Evolutionary conservation across 164 flowering plant genomes (phyloP).

Genomic region (Chimonanthus salicifolius): DNA sequence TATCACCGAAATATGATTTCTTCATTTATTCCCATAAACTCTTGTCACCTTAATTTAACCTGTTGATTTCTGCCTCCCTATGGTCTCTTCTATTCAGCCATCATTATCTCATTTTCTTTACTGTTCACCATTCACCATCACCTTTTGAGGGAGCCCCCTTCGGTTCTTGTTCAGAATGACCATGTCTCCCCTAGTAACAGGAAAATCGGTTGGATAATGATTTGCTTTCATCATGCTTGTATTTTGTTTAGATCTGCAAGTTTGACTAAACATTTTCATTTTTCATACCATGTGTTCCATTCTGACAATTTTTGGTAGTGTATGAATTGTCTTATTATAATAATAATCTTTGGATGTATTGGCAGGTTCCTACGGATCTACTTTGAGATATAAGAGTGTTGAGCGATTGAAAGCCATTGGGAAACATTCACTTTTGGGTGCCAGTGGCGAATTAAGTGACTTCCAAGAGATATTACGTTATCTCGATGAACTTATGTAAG

Average conservation of each 20-base stretch:
- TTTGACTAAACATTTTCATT: background rate
- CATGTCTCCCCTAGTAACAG: background rate
- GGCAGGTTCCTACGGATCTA: constrained; percentile 93
- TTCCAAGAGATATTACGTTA: constrained; percentile 82
- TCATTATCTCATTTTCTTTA: too few relatives aligned
- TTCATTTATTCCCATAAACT: too few relatives aligned
- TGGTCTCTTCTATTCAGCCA: background rate
- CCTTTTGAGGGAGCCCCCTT: background rate
- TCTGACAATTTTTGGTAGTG: background rate
- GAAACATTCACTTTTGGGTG: constrained; percentile 88
- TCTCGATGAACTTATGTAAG: constrained; percentile 93
- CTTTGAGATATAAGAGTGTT: constrained; percentile 83
- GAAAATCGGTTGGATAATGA: background rate
- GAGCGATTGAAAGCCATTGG: constrained; percentile 84
- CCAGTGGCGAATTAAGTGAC: constrained; percentile 96
- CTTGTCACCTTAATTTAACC: background rate
- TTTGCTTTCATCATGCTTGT: background rate
- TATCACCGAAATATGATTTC: too few relatives aligned
- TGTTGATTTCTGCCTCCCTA: background rate
- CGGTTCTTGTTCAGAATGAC: background rate
- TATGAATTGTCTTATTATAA: background rate
- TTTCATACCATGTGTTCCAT: background rate
- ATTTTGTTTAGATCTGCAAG: background rate
- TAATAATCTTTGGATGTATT: constrained; percentile 1
- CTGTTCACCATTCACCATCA: background rate